phyloP scores from a whole-genome alignment of 108 stramenopile genomes.

The Skeletonema tropicum region DNA sequence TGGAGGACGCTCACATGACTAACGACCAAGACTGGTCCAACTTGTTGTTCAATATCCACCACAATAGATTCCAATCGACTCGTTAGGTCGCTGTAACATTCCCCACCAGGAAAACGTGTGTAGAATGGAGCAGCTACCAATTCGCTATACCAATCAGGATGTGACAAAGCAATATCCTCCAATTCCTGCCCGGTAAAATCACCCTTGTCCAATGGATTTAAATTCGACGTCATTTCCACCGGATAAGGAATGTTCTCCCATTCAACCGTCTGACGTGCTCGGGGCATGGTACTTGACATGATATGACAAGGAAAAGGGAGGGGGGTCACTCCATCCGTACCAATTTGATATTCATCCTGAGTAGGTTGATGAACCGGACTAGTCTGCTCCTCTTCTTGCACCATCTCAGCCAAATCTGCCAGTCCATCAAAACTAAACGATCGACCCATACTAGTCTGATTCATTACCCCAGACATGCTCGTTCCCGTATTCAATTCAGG shows the following conservation, averaged over 20 bases:
- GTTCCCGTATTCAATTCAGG: conserved; percentile 52
- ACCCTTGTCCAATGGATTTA: conserved; percentile 94
- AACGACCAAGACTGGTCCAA: conserved; percentile 83
- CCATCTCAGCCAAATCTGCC: neutral
- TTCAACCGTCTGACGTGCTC: conserved; percentile 76
- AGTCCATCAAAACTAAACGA: conserved; percentile 4
- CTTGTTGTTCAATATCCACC: conserved; percentile 91
- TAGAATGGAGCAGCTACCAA: conserved; percentile 80
- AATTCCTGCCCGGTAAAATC: conserved; percentile 86
- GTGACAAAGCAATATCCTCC: conserved; percentile 64
- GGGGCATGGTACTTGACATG: conserved; percentile 83
- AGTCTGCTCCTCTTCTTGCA: neutral
- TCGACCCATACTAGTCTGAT: conserved; percentile 10
- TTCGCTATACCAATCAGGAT: conserved; percentile 77
- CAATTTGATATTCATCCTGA: conserved; percentile 29
- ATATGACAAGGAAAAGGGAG: conserved; percentile 72
- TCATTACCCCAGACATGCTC: conserved; percentile 67
- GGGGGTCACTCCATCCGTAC: conserved; percentile 35
- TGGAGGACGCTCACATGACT: conserved; percentile 91
- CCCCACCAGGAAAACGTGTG: conserved; percentile 91
- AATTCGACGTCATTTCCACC: conserved; percentile 71
- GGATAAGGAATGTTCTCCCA: conserved; percentile 61
- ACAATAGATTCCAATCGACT: conserved; percentile 77
- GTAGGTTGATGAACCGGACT: neutral
- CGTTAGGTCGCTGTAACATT: conserved; percentile 87